phyloP scores from a whole-genome alignment of 148 eudicot species.

The Camellia lanceoleosa region DNA sequence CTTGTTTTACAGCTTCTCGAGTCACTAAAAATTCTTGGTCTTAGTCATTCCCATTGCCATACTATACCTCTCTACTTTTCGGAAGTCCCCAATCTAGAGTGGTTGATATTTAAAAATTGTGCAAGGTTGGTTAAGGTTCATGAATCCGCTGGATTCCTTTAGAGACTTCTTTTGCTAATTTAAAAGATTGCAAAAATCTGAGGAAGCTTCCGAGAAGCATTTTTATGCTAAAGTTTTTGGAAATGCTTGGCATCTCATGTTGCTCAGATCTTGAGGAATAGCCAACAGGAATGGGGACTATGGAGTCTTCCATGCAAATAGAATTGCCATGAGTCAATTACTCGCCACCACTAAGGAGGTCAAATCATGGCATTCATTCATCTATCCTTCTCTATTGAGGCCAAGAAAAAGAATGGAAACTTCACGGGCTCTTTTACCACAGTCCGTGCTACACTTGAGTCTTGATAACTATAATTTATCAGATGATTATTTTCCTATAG shows the following conservation, averaged over 20 bases:
- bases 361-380: not conserved
- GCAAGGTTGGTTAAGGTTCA: not conserved
- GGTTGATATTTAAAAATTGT: conserved; percentile 11
- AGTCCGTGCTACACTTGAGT: not conserved
- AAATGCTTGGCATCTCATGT: conserved; percentile 12
- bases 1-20: not conserved
- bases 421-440: not conserved
- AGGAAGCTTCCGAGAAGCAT: not conserved
- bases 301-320: not conserved
- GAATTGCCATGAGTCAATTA: not conserved
- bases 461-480: not conserved
- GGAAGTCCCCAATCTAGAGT: not conserved
- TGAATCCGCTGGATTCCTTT: conserved; percentile 14
- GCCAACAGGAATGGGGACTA: not conserved
- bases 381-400: not conserved
- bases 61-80: conserved; percentile 5
- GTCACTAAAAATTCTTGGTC: conserved; percentile 19
- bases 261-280: not conserved
- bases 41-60: conserved; percentile 8
- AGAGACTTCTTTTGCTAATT: conserved; percentile 1
- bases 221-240: not conserved
- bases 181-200: conserved; percentile 9
- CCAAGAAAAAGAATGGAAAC: not conserved
- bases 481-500: not conserved
- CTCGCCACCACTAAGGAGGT: not conserved